phyloP scores from a whole-genome alignment of 768 basidiomycete genomes.

The Lentinula edodes region DNA sequence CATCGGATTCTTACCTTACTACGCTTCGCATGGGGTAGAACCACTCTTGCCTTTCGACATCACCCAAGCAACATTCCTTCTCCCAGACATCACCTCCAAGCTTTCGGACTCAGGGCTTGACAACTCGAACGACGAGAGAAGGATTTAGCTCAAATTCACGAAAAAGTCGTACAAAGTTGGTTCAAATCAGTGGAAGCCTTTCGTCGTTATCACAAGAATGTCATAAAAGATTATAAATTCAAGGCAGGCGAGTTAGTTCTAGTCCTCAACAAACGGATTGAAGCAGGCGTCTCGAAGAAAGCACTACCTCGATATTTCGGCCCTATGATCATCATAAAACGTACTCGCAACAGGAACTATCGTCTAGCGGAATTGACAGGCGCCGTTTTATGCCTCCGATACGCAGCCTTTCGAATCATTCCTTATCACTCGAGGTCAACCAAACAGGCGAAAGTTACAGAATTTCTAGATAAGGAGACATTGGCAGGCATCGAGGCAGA shows the following conservation, averaged over 20 bases:
- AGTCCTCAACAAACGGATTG: conserved; percentile 21
- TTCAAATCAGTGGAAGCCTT: conserved; percentile 12
- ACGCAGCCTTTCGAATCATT: conserved; percentile 6
- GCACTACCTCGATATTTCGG: not conserved
- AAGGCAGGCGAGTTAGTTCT: too few relatives aligned
- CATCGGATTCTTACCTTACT: conserved; percentile 20
- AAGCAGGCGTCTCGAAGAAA: conserved; percentile 10
- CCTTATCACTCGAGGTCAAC: conserved; percentile 9
- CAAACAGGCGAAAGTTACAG: too few relatives aligned
- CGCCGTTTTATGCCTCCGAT: not conserved
- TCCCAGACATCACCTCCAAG: too few relatives aligned
- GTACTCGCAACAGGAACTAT: not conserved
- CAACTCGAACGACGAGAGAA: conserved; percentile 10
- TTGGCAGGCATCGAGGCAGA: too few relatives aligned
- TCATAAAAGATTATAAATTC: conserved; percentile 9
- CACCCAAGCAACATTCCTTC: too few relatives aligned
- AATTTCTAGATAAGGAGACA: too few relatives aligned
- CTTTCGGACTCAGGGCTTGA: too few relatives aligned
- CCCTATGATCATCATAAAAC: not conserved
- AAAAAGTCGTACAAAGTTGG: conserved; percentile 10
- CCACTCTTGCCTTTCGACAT: too few relatives aligned
- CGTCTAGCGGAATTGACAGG: not conserved
- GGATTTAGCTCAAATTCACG: conserved; percentile 9
- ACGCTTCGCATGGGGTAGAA: conserved; percentile 11
- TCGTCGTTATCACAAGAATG: conserved; percentile 13